Evolutionary conservation across 306 rosid species (phyloP), one percentile per base, ranked within the genome.

Genomic region (Inga leiocalycina): DNA sequence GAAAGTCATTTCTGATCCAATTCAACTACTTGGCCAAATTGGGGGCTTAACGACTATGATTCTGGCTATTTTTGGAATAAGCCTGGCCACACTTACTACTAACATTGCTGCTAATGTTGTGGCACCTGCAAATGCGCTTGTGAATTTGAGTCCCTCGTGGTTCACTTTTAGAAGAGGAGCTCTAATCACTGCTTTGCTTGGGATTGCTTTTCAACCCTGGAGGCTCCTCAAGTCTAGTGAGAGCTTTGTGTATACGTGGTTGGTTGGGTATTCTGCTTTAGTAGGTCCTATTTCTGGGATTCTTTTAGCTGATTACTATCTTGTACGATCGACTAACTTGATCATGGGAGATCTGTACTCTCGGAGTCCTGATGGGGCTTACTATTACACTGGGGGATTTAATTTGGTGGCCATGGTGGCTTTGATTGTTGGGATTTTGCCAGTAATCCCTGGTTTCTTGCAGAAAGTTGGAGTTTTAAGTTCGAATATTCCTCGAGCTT

Each of bases 61-160:
- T 1, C 72, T 95, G 19, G 94, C 97, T 3, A 95, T 95, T 10
- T 0, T 93, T 44, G 99, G 99, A 39, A 93, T 95, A 12, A 92
- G 94, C 61, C 85, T 95, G 1, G 99, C 98, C 32, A 91, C 87
- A 3, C 80, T 95, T 4, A 95, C 99, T 0, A 95, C 99, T 35
- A 95, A 95, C 19, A 91, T 95, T 71, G 98, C 99, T 15, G 98
- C 99, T 68, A 95, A 95, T 86, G 91, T 93, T 59, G 99, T 95
- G 16, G 99, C 98, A 51, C 98, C 99, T 27, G 94, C 98, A 54
- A 95, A 93, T 62, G 99, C 98, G 8, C 91, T 95, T 10, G 94
- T 92, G n/a, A 95, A 92, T 89, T 89, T 95, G 0, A 91, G 84
- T 51, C 98, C 99, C 10, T 64, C 88, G 10, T 70, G 67, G 79